Percentiles rank a stretch among this genome's conserved stretches.
Evolutionary conservation across 129 eudicot genomes (phyloP).

Genomic region (carrot (Daucus carota)): DH1_v3.0 NC_030388.2:17518501-17519000

Average conservation of each 20-base stretch:
- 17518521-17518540: conserved; percentile 12
- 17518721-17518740: neutral
- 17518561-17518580: conserved; percentile 8
- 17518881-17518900: too few relatives aligned
- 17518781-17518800: too few relatives aligned
- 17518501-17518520: conserved; percentile 15
- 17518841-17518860: too few relatives aligned
- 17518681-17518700: neutral
- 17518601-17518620: conserved; percentile 35
- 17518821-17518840: too few relatives aligned
- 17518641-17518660: conserved; percentile 8
- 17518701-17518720: neutral
- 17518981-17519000: too few relatives aligned
- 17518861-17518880: too few relatives aligned
- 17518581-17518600: conserved; percentile 45
- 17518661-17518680: neutral
- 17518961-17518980: too few relatives aligned
- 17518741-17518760: neutral
- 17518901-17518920: too few relatives aligned
- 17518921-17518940: too few relatives aligned
- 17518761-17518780: too few relatives aligned
- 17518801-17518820: too few relatives aligned
- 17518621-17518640: conserved; percentile 23
- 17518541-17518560: conserved; percentile 30
- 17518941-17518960: too few relatives aligned